phyloP scores from a whole-genome alignment of 345 rosid species.

The Pelargonium nanum region DNA sequence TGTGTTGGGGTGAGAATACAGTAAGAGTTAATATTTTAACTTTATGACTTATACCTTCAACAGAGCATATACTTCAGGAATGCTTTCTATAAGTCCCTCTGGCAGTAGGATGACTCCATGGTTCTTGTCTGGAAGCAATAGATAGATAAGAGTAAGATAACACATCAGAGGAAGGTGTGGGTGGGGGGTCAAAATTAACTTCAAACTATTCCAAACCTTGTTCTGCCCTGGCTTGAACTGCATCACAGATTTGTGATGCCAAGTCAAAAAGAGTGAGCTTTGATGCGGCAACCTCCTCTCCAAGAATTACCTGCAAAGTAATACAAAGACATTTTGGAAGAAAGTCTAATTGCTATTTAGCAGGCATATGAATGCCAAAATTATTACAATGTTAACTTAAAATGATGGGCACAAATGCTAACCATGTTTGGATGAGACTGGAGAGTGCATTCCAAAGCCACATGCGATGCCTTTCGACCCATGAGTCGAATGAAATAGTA shows the following conservation, averaged over 20 bases:
- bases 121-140: slow-evolving; percentile 48
- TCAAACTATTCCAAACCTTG: slow-evolving; percentile 40
- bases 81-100: slow-evolving; percentile 94
- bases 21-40: not conserved
- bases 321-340: not conserved
- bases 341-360: not conserved
- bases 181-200: not conserved
- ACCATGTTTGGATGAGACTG: slow-evolving; percentile 99
- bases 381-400: not conserved
- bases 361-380: not conserved
- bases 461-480: slow-evolving; percentile 96
- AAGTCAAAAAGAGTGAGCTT: slow-evolving; percentile 93
- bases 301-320: slow-evolving; percentile 65
- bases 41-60: slow-evolving; percentile 52
- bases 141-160: not conserved
- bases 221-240: slow-evolving; percentile 86
- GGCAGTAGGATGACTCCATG: slow-evolving; percentile 95
- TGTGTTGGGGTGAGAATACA: not conserved
- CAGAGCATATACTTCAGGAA: slow-evolving; percentile 91
- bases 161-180: not conserved
- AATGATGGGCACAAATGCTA: slow-evolving; percentile 11
- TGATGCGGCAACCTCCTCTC: slow-evolving; percentile 98
- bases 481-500: slow-evolving; percentile 95
- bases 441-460: slow-evolving; percentile 93
- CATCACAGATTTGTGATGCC: slow-evolving; percentile 85